Conservation (phyloP, 768 basidiomycete genomes). For the Mycena latifolia region DNA sequence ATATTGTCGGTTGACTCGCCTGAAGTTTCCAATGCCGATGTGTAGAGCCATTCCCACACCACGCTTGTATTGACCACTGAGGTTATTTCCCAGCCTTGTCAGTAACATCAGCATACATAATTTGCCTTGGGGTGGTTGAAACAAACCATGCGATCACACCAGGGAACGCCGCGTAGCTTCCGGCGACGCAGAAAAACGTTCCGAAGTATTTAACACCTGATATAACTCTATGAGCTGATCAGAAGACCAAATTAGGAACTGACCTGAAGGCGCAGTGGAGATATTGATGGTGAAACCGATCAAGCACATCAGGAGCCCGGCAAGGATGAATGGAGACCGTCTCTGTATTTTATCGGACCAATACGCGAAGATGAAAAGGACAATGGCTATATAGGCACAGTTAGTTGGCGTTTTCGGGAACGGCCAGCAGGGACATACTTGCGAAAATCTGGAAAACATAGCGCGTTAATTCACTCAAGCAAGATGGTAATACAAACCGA, state of each 20-base stretch:
- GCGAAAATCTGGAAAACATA: slow-evolving; percentile 51
- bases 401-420: neutral
- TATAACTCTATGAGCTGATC: neutral
- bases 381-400: slow-evolving; percentile 54
- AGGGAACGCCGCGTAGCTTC: slow-evolving; percentile 71
- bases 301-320: slow-evolving; percentile 58
- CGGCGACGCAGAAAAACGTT: slow-evolving; percentile 74
- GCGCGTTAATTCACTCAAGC: neutral
- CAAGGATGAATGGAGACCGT: slow-evolving; percentile 72
- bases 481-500: neutral
- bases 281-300: slow-evolving; percentile 77
- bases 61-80: slow-evolving; percentile 78
- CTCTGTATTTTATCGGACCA: slow-evolving; percentile 69
- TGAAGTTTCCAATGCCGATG: slow-evolving; percentile 75
- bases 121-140: neutral
- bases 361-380: slow-evolving; percentile 63
- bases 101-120: slow-evolving; percentile 1
- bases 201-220: slow-evolving; percentile 78
- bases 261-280: slow-evolving; percentile 45
- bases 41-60: slow-evolving; percentile 76
- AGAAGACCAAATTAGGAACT: neutral
- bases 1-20: neutral
- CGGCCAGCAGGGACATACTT: slow-evolving; percentile 57
- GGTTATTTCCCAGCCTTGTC: slow-evolving; percentile 77
- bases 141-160: slow-evolving; percentile 71